Conservation (phyloP, 306 rosid genomes). For the Quercus variabilis region DNA sequence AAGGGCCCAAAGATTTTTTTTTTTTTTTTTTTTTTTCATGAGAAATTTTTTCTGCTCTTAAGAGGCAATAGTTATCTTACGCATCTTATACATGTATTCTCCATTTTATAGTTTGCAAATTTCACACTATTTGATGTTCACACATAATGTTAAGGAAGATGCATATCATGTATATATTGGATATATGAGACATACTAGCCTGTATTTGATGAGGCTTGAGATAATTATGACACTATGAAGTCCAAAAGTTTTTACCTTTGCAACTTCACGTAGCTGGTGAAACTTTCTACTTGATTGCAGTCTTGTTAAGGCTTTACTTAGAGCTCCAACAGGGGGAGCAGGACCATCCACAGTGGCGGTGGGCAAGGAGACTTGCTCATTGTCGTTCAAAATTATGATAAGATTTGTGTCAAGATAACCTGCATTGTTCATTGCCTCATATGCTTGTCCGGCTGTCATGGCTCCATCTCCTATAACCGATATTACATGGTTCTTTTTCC, state of each 20-base stretch:
- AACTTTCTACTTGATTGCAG: slow-evolving; percentile 39
- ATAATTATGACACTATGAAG: neutral
- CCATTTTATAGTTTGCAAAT: too few relatives aligned
- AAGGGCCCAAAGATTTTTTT: too few relatives aligned
- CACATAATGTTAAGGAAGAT: too few relatives aligned
- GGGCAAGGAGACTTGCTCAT: slow-evolving; percentile 66
- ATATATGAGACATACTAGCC: neutral
- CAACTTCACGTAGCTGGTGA: slow-evolving; percentile 44
- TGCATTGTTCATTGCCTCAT: slow-evolving; percentile 74
- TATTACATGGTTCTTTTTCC: slow-evolving; percentile 52
- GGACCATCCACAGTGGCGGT: slow-evolving; percentile 67
- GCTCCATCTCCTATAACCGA: slow-evolving; percentile 73
- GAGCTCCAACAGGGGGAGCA: slow-evolving; percentile 61
- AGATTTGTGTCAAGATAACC: slow-evolving; percentile 60
- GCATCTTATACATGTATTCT: too few relatives aligned
- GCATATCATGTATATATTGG: too few relatives aligned
- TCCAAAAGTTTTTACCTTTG: slow-evolving; percentile 34
- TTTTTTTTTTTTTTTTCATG: too few relatives aligned
- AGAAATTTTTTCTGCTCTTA: too few relatives aligned
- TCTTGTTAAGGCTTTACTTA: slow-evolving; percentile 45
- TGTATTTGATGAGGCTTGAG: too few relatives aligned
- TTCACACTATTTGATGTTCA: too few relatives aligned
- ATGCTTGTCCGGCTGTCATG: slow-evolving; percentile 71
- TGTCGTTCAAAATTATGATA: slow-evolving; percentile 60
- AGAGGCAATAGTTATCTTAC: too few relatives aligned